Evolutionary conservation across 2,329 filamentous ascomycete genomes (phyloP).

Genomic region (Boeremia exigua): DNA sequence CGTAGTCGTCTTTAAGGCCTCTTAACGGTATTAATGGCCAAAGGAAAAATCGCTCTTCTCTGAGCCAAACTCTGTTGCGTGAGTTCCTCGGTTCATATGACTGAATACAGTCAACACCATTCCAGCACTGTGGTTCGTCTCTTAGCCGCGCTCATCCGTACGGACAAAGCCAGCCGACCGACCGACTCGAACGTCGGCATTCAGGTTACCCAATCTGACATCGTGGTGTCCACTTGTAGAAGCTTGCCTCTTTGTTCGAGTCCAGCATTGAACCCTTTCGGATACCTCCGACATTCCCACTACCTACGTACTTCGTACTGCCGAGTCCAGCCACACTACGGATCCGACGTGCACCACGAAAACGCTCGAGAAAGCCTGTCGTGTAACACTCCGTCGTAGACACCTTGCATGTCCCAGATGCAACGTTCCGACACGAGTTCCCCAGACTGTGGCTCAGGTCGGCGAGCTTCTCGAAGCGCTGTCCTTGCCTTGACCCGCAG

Average conservation of each 20-base stretch:
- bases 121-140: constrained; percentile 2
- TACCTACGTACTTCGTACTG: neutral
- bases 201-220: neutral
- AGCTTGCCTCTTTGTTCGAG: neutral
- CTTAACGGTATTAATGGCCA: neutral
- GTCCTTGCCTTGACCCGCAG: constrained; percentile 7
- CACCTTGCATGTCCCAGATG: constrained; percentile 13
- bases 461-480: constrained; percentile 26
- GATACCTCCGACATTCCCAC: constrained; percentile 3
- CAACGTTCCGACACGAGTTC: constrained; percentile 19
- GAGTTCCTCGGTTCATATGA: constrained; percentile 1
- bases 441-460: constrained; percentile 34
- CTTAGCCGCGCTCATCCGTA: constrained; percentile 5
- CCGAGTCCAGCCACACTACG: neutral
- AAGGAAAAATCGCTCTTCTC: neutral
- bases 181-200: constrained; percentile 4
- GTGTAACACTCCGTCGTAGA: constrained; percentile 16
- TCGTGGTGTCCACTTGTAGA: neutral
- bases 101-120: constrained; percentile 6
- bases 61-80: neutral
- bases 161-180: constrained; percentile 11
- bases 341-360: neutral
- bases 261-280: neutral
- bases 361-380: constrained; percentile 10
- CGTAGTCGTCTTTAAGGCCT: neutral